Percentiles rank a stretch among this genome's conserved stretches.
These are phyloP conservation scores for Phlebopus sp. DNA, from an alignment of 1,284 basidiomycete genomes.

Conservation along the genomic window DNA sequence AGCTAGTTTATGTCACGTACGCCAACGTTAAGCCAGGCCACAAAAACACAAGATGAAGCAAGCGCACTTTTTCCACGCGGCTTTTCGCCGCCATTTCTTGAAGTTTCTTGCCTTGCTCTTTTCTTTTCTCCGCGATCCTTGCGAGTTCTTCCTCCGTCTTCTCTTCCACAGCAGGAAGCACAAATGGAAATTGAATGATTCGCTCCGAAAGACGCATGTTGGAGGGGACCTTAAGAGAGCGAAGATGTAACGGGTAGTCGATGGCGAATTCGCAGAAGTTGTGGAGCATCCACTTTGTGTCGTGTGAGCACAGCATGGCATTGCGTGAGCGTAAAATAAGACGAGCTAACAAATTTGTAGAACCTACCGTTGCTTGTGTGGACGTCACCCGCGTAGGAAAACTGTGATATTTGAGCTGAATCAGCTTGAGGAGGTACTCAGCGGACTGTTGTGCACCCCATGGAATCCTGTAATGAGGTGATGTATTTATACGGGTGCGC, in stretches of 20 bases:
- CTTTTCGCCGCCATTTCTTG: slow-evolving; percentile 93
- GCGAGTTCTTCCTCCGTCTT: slow-evolving; percentile 91
- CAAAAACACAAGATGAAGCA: not conserved
- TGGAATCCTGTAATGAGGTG: slow-evolving; percentile 61
- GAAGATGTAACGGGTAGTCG: slow-evolving; percentile 74
- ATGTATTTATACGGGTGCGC: not conserved
- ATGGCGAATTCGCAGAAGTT: slow-evolving; percentile 84
- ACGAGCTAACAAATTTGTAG: not conserved
- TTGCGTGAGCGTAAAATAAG: not conserved
- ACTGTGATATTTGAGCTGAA: slow-evolving; percentile 91
- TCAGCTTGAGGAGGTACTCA: slow-evolving; percentile 83
- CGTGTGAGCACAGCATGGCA: not conserved
- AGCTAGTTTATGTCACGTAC: slow-evolving; percentile 43
- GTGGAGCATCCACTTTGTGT: slow-evolving; percentile 81
- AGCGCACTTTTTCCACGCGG: slow-evolving; percentile 77
- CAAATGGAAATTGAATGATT: slow-evolving; percentile 85
- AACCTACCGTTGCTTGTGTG: slow-evolving; percentile 53
- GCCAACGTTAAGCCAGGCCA: not conserved
- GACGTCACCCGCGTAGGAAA: slow-evolving; percentile 69
- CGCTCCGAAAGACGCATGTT: slow-evolving; percentile 66
- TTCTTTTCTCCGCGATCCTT: slow-evolving; percentile 73
- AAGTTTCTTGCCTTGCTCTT: slow-evolving; percentile 83
- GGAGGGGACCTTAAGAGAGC: slow-evolving; percentile 51
- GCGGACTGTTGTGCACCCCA: slow-evolving; percentile 92
- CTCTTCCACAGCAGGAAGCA: slow-evolving; percentile 68